These are phyloP conservation scores for Camelina sativa DNA, from an alignment of 345 rosid genomes.

Conservation along the genomic window DNA sequence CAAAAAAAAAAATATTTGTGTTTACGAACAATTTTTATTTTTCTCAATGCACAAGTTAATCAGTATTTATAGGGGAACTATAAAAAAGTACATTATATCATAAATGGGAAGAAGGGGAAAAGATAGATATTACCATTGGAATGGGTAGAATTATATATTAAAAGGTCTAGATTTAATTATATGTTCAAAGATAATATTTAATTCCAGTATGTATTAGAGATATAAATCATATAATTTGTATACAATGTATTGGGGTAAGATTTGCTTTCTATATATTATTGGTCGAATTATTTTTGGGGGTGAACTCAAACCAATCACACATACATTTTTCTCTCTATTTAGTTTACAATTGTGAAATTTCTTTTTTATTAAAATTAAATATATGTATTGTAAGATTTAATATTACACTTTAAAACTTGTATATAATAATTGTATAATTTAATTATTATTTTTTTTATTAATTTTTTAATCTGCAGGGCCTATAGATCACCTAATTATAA, in stretches of 20 bases:
- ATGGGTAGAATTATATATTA: not conserved
- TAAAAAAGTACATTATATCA: not conserved
- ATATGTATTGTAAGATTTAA: not conserved
- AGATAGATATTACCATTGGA: conserved; percentile 1
- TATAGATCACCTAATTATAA: not conserved
- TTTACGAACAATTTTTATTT: not conserved
- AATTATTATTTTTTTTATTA: not conserved
- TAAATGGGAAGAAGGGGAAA: not conserved
- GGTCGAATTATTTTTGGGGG: not conserved
- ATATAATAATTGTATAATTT: not conserved
- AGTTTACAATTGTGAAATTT: not conserved
- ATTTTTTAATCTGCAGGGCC: too few species aligned
- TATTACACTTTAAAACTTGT: not conserved
- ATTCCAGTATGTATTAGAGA: conserved; percentile 3
- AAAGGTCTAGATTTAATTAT: too few species aligned
- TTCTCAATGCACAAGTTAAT: conserved; percentile 10
- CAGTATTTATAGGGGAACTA: conserved; percentile 27
- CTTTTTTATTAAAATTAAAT: too few species aligned
- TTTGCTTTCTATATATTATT: not conserved
- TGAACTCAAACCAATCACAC: not conserved
- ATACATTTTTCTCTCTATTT: not conserved
- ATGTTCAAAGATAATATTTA: not conserved
- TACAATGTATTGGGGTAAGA: conserved; percentile 3
- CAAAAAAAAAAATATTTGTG: not conserved
- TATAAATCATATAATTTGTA: not conserved